Percentiles rank a stretch among this genome's conserved stretches.
Evolutionary conservation across 1,284 basidiomycete genomes (phyloP).

Genomic region (Marasmius sp.): DNA sequence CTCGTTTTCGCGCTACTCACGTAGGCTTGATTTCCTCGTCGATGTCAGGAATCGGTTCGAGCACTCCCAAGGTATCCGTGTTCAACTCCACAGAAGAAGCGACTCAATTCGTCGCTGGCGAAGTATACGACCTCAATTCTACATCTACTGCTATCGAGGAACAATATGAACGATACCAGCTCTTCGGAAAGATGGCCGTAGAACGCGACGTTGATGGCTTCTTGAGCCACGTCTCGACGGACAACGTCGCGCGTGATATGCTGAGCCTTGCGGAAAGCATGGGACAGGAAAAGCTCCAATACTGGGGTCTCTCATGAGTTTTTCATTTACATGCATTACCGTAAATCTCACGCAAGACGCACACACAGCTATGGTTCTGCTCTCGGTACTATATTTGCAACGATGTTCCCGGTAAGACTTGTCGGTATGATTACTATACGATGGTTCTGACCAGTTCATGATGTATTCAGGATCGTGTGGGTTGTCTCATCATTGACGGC

Average conservation of each 20-base stretch:
- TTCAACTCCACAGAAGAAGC: constrained; percentile 32
- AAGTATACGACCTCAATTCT: constrained; percentile 20
- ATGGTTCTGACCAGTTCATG: not conserved
- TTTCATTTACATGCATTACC: too few relatives aligned
- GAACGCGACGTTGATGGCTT: constrained; percentile 31
- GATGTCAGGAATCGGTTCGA: constrained; percentile 29
- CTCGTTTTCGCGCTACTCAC: too few relatives aligned
- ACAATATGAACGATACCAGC: constrained; percentile 28
- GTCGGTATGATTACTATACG: not conserved
- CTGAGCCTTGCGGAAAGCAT: constrained; percentile 42
- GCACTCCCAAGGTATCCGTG: constrained; percentile 32
- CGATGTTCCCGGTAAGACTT: constrained; percentile 46
- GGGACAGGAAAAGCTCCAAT: constrained; percentile 45
- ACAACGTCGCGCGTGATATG: constrained; percentile 50
- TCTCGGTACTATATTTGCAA: constrained; percentile 44
- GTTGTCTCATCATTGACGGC: constrained; percentile 37
- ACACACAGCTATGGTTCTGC: constrained; percentile 41
- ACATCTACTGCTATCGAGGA: constrained; percentile 22
- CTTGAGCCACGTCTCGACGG: constrained; percentile 37
- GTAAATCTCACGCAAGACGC: too few relatives aligned
- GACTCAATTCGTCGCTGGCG: constrained; percentile 21
- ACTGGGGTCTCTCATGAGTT: constrained; percentile 54
- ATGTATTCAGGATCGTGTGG: constrained; percentile 36
- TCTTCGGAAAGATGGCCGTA: constrained; percentile 27
- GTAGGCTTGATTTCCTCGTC: not conserved